phyloP scores from a whole-genome alignment of 169 alveolate genomes.

The Ichthyophthirius multifiliis region DNA sequence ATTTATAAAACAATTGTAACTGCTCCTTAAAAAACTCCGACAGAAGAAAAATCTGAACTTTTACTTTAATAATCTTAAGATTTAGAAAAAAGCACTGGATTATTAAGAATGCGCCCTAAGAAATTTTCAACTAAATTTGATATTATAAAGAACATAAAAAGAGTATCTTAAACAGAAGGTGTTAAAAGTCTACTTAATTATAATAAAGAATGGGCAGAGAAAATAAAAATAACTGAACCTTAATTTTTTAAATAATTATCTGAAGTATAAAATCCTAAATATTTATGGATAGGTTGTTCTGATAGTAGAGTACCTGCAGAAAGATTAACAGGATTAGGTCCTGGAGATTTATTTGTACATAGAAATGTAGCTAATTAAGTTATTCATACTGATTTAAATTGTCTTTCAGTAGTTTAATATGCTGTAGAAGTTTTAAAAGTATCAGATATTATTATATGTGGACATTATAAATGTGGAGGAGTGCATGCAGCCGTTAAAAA shows the following conservation, averaged over 20 bases:
- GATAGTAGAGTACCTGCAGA: slow-evolving; percentile 15
- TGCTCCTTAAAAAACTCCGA: no score
- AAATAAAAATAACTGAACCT: neutral
- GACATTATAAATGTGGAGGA: neutral
- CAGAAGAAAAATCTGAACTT: no score
- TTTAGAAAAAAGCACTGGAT: no score
- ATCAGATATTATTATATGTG: neutral
- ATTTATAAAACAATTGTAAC: no score
- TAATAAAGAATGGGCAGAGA: neutral
- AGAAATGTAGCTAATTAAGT: slow-evolving; percentile 8
- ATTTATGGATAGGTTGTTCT: slow-evolving; percentile 11
- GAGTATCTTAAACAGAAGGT: neutral
- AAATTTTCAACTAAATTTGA: no score
- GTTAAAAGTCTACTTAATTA: neutral
- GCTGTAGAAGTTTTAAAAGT: neutral
- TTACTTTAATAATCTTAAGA: no score
- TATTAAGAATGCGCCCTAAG: no score
- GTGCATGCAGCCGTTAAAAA: slow-evolving; percentile 2
- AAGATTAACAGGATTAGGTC: neutral
- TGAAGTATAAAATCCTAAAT: neutral
- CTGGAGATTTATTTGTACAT: slow-evolving; percentile 7
- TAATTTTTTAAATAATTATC: neutral
- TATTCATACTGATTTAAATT: neutral
- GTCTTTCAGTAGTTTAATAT: neutral
- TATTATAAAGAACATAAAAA: no score